Evolutionary conservation across 2,329 filamentous ascomycete species (phyloP), one percentile per base, ranked within the genome.

Genomic region (Fusarium citri): DNA sequence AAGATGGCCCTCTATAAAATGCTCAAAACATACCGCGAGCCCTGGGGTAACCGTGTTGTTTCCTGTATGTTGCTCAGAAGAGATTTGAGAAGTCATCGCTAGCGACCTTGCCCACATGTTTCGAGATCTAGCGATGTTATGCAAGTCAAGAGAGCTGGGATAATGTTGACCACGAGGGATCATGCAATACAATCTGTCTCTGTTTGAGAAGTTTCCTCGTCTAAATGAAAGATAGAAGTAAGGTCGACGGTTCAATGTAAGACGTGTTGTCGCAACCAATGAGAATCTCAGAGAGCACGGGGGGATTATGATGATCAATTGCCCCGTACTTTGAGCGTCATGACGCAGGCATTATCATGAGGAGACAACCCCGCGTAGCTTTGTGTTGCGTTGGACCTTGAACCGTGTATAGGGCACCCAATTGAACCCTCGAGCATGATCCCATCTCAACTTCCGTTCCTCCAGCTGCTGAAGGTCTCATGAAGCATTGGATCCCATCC

Each of bases 171-270:
- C 51, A 48, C 16, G 28, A 59, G 22, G 16, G 42, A n/a, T 25
- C 61, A 66, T 64, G 59, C 51, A 55, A 46, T 42, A 49, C 31
- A 47, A 23, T 16, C 51, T 31, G 18, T 42, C 46, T 47, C 51
- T 57, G 59, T 46, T 53, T 47, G 53, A 51, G 43, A n/a, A 68
- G 34, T 34, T 69, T 66, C 59, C 60, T 68, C 56, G 60, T 71
- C 45, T 47, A 45, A 58, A 49, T 50, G 25, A 54, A 56, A 62
- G 62, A 54, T 68, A 55, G 55, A 62, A 34, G 59, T 18, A 15
- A n/a, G 15, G 14, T 66, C 54, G 53, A 59, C 54, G 49, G 34
- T 53, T 58, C 54, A 53, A 59, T 48, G 55, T 48, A 55, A 65
- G 54, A 51, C 28, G 46, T 42, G 26, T 46, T 34, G 48, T 47